phyloP scores from a whole-genome alignment of 176 grass and related monocot species.

The Calamus simplicifolius region DNA sequence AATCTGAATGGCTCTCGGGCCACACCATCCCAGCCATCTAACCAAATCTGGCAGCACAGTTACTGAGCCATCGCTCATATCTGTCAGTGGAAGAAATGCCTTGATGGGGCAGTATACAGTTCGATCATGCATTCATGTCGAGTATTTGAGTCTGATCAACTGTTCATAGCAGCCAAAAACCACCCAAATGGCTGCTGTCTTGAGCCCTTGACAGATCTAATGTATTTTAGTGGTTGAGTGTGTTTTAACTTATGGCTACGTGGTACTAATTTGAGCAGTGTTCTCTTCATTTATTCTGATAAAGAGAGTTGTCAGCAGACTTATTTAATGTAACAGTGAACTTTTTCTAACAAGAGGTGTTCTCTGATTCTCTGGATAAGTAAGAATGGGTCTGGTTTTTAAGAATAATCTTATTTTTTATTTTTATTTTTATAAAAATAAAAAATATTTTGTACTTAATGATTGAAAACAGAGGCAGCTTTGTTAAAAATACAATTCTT shows the following conservation, averaged over 20 bases:
- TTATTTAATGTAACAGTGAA: conserved; percentile 6
- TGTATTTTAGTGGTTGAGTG: conserved; percentile 8
- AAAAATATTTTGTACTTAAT: too few relatives aligned
- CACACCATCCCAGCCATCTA: conserved; percentile 3
- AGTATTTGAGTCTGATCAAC: neutral
- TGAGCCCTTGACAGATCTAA: neutral
- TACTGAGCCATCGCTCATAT: conserved; percentile 37
- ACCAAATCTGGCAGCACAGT: conserved; percentile 82
- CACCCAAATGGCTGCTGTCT: conserved; percentile 2
- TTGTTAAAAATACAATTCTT: too few relatives aligned
- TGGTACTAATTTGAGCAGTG: conserved; percentile 3
- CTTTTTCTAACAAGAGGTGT: conserved; percentile 1
- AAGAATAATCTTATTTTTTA: too few relatives aligned
- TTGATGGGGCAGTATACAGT: neutral
- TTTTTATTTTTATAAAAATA: too few relatives aligned
- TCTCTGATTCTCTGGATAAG: too few relatives aligned
- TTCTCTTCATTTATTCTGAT: conserved; percentile 6
- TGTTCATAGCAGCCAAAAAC: neutral
- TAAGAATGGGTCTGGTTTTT: too few relatives aligned
- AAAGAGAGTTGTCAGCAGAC: neutral
- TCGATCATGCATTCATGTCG: conserved; percentile 1
- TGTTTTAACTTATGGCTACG: conserved; percentile 13
- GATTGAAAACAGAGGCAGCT: too few relatives aligned
- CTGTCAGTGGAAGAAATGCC: neutral
- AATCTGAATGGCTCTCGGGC: conserved; percentile 53